A percentile compares a stretch with the other conserved stretches of the same genome.
These are phyloP conservation scores for Xerocomus tenax DNA, from an alignment of 1,284 basidiomycete species.

Conservation along the genomic window DNA sequence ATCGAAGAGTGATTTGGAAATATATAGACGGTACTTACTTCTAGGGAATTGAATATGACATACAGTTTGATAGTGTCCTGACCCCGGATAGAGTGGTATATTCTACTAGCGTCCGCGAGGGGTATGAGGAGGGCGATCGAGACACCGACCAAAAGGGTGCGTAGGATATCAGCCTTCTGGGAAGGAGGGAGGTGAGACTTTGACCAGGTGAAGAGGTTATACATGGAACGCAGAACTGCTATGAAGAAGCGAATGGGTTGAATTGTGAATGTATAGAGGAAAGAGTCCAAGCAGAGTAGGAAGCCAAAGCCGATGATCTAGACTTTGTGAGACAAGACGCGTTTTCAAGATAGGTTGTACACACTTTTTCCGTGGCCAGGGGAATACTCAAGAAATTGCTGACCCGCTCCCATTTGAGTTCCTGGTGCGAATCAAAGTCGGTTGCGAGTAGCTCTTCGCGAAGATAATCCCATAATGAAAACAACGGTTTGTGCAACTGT, in stretches of 20 bases:
- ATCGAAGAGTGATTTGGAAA: not conserved
- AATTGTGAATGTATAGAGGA: slow-evolving; percentile 97
- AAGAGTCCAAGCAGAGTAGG: slow-evolving; percentile 91
- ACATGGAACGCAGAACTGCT: slow-evolving; percentile 53
- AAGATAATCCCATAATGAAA: slow-evolving; percentile 88
- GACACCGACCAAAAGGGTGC: slow-evolving; percentile 67
- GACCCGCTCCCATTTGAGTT: slow-evolving; percentile 94
- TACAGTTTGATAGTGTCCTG: slow-evolving; percentile 98
- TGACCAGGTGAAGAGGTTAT: slow-evolving; percentile 45
- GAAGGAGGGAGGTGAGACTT: slow-evolving; percentile 64
- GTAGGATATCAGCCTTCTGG: slow-evolving; percentile 86
- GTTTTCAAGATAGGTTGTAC: slow-evolving; percentile 10
- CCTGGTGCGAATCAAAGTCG: slow-evolving; percentile 88
- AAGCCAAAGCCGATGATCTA: slow-evolving; percentile 91
- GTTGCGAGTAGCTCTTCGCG: slow-evolving; percentile 80
- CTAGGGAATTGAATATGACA: slow-evolving; percentile 97
- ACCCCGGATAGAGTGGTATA: slow-evolving; percentile 97
- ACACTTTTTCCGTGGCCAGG: slow-evolving; percentile 85
- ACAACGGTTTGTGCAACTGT: slow-evolving; percentile 36
- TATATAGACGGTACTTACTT: slow-evolving; percentile 45
- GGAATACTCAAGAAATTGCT: slow-evolving; percentile 95
- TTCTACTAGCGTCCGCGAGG: slow-evolving; percentile 92
- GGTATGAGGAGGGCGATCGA: slow-evolving; percentile 73
- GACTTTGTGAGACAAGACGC: slow-evolving; percentile 6
- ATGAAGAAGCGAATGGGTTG: slow-evolving; percentile 82